These are phyloP conservation scores for Erysimum cheiranthoides DNA, from an alignment of 345 rosid species.

Conservation along the genomic window DNA sequence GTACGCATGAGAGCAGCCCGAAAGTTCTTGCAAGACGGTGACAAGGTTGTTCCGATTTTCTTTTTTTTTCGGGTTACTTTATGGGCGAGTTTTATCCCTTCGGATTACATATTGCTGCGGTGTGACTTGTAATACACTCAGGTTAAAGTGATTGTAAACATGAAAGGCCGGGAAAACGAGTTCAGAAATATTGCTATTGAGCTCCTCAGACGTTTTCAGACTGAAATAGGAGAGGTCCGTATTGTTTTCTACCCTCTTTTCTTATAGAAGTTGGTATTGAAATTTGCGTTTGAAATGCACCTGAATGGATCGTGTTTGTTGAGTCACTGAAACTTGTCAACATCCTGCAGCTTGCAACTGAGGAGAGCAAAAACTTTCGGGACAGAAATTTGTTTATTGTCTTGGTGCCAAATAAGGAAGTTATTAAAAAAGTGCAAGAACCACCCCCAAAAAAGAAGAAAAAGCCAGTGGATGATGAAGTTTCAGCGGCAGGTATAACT, in stretches of 20 bases:
- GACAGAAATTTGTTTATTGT: constrained; percentile 76
- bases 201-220: constrained; percentile 82
- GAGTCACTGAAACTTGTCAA: constrained; percentile 20
- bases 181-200: constrained; percentile 89
- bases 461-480: constrained; percentile 58
- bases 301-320: not conserved
- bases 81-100: not conserved
- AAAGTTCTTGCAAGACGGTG: constrained; percentile 87
- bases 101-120: constrained; percentile 21
- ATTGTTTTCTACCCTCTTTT: not conserved
- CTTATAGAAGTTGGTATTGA: not conserved
- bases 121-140: constrained; percentile 46
- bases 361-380: constrained; percentile 81
- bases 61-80: not conserved
- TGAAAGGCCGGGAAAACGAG: constrained; percentile 93
- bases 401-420: constrained; percentile 82
- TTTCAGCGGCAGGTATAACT: constrained; percentile 50
- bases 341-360: constrained; percentile 74
- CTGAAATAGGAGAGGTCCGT: constrained; percentile 86
- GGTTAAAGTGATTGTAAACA: constrained; percentile 91
- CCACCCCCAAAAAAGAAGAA: constrained; percentile 64
- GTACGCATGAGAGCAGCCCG: constrained; percentile 88
- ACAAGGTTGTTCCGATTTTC: constrained; percentile 61
- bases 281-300: not conserved
- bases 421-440: constrained; percentile 70